Percentiles rank a stretch among this genome's conserved stretches.
phyloP scores from a whole-genome alignment of 2,329 filamentous ascomycete genomes.

The Verruconis gallopava region DNA sequence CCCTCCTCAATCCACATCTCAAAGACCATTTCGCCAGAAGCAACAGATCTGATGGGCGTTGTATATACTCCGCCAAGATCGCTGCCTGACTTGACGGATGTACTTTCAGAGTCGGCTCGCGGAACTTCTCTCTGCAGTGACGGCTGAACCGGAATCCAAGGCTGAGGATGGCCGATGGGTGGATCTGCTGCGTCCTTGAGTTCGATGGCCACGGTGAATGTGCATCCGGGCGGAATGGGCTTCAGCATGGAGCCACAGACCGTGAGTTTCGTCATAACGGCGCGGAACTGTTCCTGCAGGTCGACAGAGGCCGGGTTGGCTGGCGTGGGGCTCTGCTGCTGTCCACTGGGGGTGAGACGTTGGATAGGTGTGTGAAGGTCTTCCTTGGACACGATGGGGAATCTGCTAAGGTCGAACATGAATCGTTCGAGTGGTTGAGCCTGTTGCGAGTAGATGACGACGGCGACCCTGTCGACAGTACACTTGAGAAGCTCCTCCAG shows the following conservation, averaged over 20 bases:
- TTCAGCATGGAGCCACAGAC: conserved; percentile 45
- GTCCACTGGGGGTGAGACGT: conserved; percentile 10
- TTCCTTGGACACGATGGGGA: conserved; percentile 34
- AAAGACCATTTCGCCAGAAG: conserved; percentile 52
- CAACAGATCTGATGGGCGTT: conserved; percentile 48
- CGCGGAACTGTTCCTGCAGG: conserved; percentile 60
- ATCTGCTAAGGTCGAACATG: conserved; percentile 45
- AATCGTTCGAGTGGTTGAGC: conserved; percentile 45
- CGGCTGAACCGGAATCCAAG: conserved; percentile 48
- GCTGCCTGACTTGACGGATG: conserved; percentile 14
- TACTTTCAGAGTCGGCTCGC: conserved; percentile 13
- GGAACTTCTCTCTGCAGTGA: conserved; percentile 25
- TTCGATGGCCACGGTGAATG: conserved; percentile 66
- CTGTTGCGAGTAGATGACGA: conserved; percentile 42
- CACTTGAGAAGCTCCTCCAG: conserved; percentile 51
- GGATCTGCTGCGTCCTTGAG: conserved; percentile 45
- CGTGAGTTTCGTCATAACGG: conserved; percentile 49
- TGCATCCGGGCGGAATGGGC: conserved; percentile 50
- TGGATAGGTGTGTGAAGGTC: conserved; percentile 41
- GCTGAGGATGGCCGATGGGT: conserved; percentile 37
- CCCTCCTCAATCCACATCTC: conserved; percentile 60
- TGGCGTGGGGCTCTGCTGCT: neutral
- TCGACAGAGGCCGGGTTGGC: conserved; percentile 30
- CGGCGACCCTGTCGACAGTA: conserved; percentile 40
- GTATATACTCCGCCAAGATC: conserved; percentile 42